Evolutionary conservation across 73 alveolate genomes (phyloP).

Genomic region (Urostyla sp.): DNA sequence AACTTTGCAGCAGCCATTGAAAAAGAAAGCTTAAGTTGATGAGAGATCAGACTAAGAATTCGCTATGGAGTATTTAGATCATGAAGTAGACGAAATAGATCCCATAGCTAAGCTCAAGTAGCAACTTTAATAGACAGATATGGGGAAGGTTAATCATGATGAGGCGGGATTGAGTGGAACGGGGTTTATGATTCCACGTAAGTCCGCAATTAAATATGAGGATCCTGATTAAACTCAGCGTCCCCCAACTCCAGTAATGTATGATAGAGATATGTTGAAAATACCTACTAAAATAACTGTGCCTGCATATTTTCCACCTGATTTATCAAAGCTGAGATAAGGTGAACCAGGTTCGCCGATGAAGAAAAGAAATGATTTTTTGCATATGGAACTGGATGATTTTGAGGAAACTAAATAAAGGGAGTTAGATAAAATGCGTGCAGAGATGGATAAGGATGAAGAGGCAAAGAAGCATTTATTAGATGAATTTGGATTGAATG

Average conservation of each 20-base stretch:
- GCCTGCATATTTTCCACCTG: slow-evolving; percentile 45
- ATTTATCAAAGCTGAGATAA: too few species aligned
- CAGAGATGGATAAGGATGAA: too few species aligned
- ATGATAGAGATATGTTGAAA: neutral
- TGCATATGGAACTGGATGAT: too few species aligned
- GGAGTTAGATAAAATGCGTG: too few species aligned
- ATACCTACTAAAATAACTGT: slow-evolving; percentile 11
- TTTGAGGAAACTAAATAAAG: too few species aligned
- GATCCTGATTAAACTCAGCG: slow-evolving; percentile 39
- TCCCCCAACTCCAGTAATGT: slow-evolving; percentile 32
- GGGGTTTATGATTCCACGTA: slow-evolving; percentile 5
- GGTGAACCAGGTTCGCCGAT: too few species aligned
- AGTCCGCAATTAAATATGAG: neutral
- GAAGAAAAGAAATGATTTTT: too few species aligned
- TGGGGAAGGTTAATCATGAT: slow-evolving; percentile 1
- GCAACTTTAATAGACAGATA: slow-evolving; percentile 1
- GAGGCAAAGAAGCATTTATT: too few species aligned
- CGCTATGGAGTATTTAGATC: slow-evolving; percentile 41
- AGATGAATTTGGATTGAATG: too few species aligned
- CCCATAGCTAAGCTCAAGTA: neutral
- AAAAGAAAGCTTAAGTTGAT: neutral
- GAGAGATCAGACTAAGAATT: slow-evolving; percentile 4
- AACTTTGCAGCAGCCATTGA: neutral
- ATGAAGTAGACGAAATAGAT: slow-evolving; percentile 4
- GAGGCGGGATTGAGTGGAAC: too few species aligned